Percentiles rank a stretch among this genome's conserved stretches.
These are phyloP conservation scores for Apiotrichum domesticum DNA, from an alignment of 1,284 basidiomycete genomes.

Conservation along the genomic window DNA sequence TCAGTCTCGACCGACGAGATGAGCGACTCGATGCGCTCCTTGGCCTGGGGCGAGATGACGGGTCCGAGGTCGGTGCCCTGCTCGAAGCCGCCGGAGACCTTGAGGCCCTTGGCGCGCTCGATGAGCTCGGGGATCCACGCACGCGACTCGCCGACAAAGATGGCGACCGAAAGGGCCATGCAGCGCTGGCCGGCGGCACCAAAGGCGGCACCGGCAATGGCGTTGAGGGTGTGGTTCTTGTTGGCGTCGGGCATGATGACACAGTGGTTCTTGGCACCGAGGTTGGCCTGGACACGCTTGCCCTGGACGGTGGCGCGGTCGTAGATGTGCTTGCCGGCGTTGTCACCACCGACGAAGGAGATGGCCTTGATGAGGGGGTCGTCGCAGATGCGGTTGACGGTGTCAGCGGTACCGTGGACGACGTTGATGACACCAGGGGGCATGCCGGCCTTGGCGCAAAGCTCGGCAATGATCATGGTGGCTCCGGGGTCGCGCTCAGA, in stretches of 20 bases:
- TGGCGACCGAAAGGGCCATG: conserved; percentile 80
- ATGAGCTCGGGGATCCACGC: conserved; percentile 82
- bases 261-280: conserved; percentile 96
- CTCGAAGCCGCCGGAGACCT: conserved; percentile 87
- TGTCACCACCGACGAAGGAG: conserved; percentile 94
- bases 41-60: conserved; percentile 83
- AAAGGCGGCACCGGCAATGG: conserved; percentile 89
- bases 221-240: conserved; percentile 88
- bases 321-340: conserved; percentile 90
- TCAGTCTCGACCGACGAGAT: conserved; percentile 76
- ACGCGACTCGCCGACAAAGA: conserved; percentile 78
- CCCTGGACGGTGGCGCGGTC: conserved; percentile 58
- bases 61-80: conserved; percentile 81
- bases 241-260: conserved; percentile 96
- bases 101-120: conserved; percentile 72
- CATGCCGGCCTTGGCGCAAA: conserved; percentile 71
- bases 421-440: conserved; percentile 75
- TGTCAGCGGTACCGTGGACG: conserved; percentile 81
- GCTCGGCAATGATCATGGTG: conserved; percentile 93
- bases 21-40: conserved; percentile 67
- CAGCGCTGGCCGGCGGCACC: conserved; percentile 96
- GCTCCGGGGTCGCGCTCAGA: conserved; percentile 95
- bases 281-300: conserved; percentile 85
- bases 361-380: conserved; percentile 86
- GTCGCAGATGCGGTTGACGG: conserved; percentile 92